phyloP scores from a whole-genome alignment of 345 rosid species.

The Citrus maxima region DNA sequence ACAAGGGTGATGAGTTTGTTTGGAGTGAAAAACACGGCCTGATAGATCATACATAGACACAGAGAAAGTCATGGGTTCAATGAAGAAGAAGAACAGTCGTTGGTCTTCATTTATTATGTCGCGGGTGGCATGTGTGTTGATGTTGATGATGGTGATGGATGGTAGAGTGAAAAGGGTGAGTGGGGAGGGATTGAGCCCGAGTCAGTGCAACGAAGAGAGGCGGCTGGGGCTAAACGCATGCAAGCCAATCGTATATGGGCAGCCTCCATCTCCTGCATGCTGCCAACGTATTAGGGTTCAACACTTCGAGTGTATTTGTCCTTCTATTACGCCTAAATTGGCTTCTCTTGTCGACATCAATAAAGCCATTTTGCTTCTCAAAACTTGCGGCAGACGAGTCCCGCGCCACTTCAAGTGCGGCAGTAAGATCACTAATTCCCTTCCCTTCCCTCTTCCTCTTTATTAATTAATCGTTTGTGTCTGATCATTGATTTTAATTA shows the following conservation, averaged over 20 bases:
- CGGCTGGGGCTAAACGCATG: slow-evolving; percentile 5
- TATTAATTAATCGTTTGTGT: too few relatives aligned
- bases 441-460: too few relatives aligned
- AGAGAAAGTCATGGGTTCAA: too few relatives aligned
- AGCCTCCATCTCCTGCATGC: slow-evolving; percentile 10
- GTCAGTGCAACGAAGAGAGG: slow-evolving; percentile 18
- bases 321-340: not conserved
- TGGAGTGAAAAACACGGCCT: too few relatives aligned
- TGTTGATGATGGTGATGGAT: not conserved
- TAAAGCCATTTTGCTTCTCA: not conserved
- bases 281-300: slow-evolving; percentile 8
- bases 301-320: slow-evolving; percentile 7
- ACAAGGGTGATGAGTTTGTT: too few relatives aligned
- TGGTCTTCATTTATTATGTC: too few relatives aligned
- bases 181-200: slow-evolving; percentile 9
- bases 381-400: slow-evolving; percentile 7
- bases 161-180: not conserved
- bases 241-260: slow-evolving; percentile 9
- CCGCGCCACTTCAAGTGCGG: slow-evolving; percentile 17
- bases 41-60: too few relatives aligned
- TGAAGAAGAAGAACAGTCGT: too few relatives aligned
- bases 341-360: slow-evolving; percentile 2
- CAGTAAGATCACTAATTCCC: not conserved
- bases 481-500: too few relatives aligned
- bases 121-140: too few relatives aligned